Conservation (phyloP, 768 basidiomycete genomes). For the Hortiboletus flavorubellus region DNA sequence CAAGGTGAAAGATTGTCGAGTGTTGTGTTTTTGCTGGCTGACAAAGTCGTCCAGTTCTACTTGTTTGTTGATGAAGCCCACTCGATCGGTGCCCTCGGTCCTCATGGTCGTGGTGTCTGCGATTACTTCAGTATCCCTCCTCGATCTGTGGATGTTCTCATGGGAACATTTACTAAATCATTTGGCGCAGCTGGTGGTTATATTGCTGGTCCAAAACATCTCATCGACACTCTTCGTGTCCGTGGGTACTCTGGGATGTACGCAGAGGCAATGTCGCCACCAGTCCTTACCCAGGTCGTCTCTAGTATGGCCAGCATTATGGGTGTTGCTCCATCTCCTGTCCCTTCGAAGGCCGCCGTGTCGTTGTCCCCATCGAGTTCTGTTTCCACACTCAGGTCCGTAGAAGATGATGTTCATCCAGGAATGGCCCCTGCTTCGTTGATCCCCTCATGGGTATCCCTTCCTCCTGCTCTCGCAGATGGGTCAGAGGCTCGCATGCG, state of each 20-base stretch:
- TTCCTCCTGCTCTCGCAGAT: conserved; percentile 69
- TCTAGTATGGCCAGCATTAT: conserved; percentile 96
- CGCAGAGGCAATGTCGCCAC: conserved; percentile 87
- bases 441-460: conserved; percentile 75
- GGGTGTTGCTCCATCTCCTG: conserved; percentile 57
- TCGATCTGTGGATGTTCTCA: conserved; percentile 80
- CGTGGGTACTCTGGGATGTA: conserved; percentile 81
- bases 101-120: conserved; percentile 89
- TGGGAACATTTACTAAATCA: conserved; percentile 98
- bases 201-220: conserved; percentile 75
- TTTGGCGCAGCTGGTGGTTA: conserved; percentile 96
- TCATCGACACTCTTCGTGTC: conserved; percentile 81
- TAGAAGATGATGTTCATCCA: conserved; percentile 52
- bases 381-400: conserved; percentile 24
- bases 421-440: conserved; percentile 64
- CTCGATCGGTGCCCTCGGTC: conserved; percentile 93
- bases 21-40: background rate
- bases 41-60: conserved; percentile 65
- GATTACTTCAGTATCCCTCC: conserved; percentile 92
- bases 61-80: conserved; percentile 97
- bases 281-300: conserved; percentile 87
- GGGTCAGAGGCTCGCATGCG: conserved; percentile 83
- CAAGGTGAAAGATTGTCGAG: conserved; percentile 58
- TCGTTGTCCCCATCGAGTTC: conserved; percentile 33
- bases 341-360: conserved; percentile 23